A percentile compares a stretch with the other conserved stretches of the same genome.
These are phyloP conservation scores for Blepharisma undulans DNA, from an alignment of 169 alveolate genomes.

Conservation along the genomic window DNA sequence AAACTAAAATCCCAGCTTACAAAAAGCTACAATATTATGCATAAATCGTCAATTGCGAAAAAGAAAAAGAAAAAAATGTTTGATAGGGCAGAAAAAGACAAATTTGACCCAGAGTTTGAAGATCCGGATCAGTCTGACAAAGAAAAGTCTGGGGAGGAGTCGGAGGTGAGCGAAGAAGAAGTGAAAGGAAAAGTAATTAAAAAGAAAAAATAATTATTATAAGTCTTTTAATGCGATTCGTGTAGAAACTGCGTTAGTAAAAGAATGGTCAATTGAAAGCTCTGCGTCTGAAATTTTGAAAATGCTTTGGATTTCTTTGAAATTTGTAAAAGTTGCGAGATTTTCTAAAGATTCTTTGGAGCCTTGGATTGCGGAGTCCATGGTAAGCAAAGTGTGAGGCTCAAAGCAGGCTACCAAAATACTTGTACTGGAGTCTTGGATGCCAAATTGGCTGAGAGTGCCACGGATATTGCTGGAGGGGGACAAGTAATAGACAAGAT, in stretches of 20 bases:
- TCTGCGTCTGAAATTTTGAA: neutral
- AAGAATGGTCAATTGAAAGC: neutral
- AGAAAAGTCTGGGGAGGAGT: neutral
- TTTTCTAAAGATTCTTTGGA: neutral
- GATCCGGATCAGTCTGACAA: constrained; percentile 33
- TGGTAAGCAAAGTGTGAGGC: neutral
- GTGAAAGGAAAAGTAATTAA: constrained; percentile 9
- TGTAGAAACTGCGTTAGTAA: constrained; percentile 27
- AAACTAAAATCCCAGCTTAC: neutral
- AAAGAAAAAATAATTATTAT: constrained; percentile 29
- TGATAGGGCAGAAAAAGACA: constrained; percentile 24
- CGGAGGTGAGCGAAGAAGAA: constrained; percentile 32
- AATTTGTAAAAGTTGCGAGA: neutral
- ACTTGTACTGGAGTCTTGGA: neutral
- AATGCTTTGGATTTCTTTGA: neutral
- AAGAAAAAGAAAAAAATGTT: constrained; percentile 30
- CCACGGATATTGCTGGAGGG: neutral
- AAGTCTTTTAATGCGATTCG: constrained; percentile 5
- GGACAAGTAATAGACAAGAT: neutral
- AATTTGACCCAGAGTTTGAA: constrained; percentile 35
- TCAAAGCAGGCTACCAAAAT: neutral
- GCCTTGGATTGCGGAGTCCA: constrained; percentile 11
- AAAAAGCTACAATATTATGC: neutral
- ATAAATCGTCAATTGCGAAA: constrained; percentile 35
- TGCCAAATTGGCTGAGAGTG: neutral